These are phyloP conservation scores for Straminergon stramineum DNA, from an alignment of 225 moss, liverwort and hornwort species.

Conservation along the genomic window DNA sequence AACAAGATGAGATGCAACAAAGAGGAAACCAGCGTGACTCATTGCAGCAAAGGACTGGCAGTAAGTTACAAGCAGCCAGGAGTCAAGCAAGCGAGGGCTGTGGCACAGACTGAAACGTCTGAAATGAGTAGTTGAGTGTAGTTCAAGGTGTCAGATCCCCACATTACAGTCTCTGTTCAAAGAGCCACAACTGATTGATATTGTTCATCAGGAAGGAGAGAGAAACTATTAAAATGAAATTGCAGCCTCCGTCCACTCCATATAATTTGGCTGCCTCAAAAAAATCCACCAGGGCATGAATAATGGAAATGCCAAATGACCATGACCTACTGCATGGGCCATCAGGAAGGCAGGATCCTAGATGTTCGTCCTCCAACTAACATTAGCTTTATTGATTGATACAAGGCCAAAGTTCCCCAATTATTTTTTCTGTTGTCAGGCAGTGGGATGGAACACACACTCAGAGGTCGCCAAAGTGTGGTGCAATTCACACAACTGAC, in stretches of 20 bases:
- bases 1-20: background rate
- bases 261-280: background rate
- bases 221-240: background rate
- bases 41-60: background rate
- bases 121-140: background rate
- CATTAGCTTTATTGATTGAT: background rate
- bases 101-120: background rate
- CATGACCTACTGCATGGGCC: background rate
- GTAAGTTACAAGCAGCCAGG: background rate
- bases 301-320: background rate
- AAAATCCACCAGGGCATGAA: background rate
- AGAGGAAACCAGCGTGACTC: background rate
- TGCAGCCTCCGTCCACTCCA: background rate
- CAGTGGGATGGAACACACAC: background rate
- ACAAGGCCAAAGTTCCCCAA: background rate
- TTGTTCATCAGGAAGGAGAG: background rate
- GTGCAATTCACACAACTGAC: background rate
- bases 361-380: background rate
- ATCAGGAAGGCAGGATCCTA: background rate
- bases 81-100: background rate
- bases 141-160: constrained; percentile 6
- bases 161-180: background rate
- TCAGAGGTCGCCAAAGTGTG: background rate
- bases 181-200: background rate
- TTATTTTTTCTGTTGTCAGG: background rate